phyloP scores from a whole-genome alignment of 768 basidiomycete genomes.

The Hericium erinaceus region DNA sequence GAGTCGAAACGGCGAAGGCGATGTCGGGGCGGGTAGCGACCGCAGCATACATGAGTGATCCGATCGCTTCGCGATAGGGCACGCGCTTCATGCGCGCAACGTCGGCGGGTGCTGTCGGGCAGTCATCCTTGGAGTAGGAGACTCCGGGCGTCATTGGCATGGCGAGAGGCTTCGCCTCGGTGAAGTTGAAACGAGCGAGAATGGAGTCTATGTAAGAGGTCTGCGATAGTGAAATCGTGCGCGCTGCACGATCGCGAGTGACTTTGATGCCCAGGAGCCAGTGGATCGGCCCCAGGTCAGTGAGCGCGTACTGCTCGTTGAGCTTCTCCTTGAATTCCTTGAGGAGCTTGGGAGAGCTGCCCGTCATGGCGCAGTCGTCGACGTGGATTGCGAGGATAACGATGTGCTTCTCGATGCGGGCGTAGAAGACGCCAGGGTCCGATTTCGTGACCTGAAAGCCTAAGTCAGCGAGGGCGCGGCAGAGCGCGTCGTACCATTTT shows the following conservation, averaged over 20 bases:
- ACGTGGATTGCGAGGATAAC: too few species aligned
- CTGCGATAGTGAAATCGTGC: slow-evolving; percentile 16
- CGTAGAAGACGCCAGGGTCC: too few species aligned
- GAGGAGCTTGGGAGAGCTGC: too few species aligned
- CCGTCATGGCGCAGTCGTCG: too few species aligned
- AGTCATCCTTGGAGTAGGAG: not conserved
- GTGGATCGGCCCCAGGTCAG: too few species aligned
- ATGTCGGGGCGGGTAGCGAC: slow-evolving; percentile 31
- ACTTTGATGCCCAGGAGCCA: too few species aligned
- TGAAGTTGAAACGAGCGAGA: slow-evolving; percentile 14
- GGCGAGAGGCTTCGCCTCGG: slow-evolving; percentile 15
- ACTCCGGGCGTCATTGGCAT: slow-evolving; percentile 18
- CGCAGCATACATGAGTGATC: slow-evolving; percentile 26
- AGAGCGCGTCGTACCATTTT: too few species aligned
- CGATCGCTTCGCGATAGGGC: slow-evolving; percentile 21
- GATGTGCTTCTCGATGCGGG: too few species aligned
- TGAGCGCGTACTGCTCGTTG: too few species aligned
- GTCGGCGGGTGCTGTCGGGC: not conserved
- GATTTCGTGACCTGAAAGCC: too few species aligned
- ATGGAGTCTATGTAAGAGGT: slow-evolving; percentile 15
- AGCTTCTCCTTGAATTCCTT: too few species aligned
- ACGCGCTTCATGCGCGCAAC: slow-evolving; percentile 4
- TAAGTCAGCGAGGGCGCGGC: too few species aligned
- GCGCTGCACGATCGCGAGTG: not conserved
- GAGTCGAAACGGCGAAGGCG: slow-evolving; percentile 22